Percentiles rank a stretch among this genome's conserved stretches.
Conservation (phyloP, 352 stramenopile species). For the Hyaloperonospora brassicae region DNA sequence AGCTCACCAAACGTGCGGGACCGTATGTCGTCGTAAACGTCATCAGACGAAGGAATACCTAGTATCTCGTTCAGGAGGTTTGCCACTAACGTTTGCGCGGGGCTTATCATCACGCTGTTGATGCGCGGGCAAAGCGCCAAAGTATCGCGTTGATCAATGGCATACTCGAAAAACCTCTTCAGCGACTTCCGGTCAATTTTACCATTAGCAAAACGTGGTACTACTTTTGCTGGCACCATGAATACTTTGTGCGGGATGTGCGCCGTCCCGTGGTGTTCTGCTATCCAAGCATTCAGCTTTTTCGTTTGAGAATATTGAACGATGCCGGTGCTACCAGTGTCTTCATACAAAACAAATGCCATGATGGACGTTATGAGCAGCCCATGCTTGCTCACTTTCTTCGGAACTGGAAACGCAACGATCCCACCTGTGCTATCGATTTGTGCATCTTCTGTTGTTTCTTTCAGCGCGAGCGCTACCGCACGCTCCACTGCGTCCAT, state of each 20-base stretch:
- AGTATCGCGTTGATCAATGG: neutral
- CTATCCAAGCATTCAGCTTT: constrained; percentile 27
- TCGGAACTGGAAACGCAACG: constrained; percentile 19
- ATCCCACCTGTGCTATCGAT: constrained; percentile 5
- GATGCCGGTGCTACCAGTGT: neutral
- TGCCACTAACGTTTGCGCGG: constrained; percentile 3
- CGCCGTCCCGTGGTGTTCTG: constrained; percentile 20
- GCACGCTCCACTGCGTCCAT: constrained; percentile 42
- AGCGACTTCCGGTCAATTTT: constrained; percentile 36
- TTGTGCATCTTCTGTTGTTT: neutral
- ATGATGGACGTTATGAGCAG: constrained; percentile 18
- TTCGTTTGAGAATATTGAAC: constrained; percentile 8
- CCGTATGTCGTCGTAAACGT: constrained; percentile 2
- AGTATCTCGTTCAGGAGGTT: constrained; percentile 13
- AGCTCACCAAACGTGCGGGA: constrained; percentile 31
- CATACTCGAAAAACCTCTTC: constrained; percentile 8
- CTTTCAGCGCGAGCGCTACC: constrained; percentile 16
- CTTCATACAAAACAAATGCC: constrained; percentile 17
- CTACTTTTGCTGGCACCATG: constrained; percentile 3
- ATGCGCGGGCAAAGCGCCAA: neutral
- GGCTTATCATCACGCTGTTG: neutral
- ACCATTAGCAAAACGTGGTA: constrained; percentile 28
- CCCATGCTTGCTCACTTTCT: constrained; percentile 10
- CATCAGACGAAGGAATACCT: neutral
- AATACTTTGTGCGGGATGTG: constrained; percentile 28